Evolutionary conservation across 2,329 filamentous ascomycete genomes (phyloP).

Genomic region (Waltergamsia citrina): DNA sequence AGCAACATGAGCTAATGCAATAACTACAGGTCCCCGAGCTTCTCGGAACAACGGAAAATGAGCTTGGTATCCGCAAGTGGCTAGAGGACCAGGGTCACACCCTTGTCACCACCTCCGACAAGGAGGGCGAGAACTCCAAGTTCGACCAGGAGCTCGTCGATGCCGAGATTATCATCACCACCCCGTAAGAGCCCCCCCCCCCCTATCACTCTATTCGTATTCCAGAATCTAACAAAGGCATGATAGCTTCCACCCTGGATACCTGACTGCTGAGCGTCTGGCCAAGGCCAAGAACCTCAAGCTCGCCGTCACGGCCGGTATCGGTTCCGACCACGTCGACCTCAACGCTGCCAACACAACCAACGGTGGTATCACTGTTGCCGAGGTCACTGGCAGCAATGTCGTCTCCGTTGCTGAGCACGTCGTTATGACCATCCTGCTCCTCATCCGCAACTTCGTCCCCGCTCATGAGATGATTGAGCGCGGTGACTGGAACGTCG

Average conservation of each 20-base stretch:
- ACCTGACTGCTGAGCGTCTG: conserved; percentile 91
- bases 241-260: conserved; percentile 87
- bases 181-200: conserved; percentile 52
- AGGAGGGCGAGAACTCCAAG: conserved; percentile 85
- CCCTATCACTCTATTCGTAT: not conserved
- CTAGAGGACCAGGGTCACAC: conserved; percentile 96
- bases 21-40: conserved; percentile 59
- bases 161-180: conserved; percentile 98
- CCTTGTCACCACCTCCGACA: conserved; percentile 93
- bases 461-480: conserved; percentile 92
- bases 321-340: conserved; percentile 97
- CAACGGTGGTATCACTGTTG: conserved; percentile 94
- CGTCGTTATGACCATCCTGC: conserved; percentile 97
- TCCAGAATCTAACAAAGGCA: not conserved
- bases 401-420: conserved; percentile 98
- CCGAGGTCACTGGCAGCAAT: conserved; percentile 96
- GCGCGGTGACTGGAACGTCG: conserved; percentile 88
- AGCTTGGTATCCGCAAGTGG: conserved; percentile 95
- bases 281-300: conserved; percentile 99
- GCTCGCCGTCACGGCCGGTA: conserved; percentile 92
- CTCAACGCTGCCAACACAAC: conserved; percentile 95
- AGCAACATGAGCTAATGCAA: not conserved
- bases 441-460: conserved; percentile 95
- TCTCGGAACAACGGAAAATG: conserved; percentile 94
- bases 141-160: conserved; percentile 96